Percentiles rank a stretch among this genome's conserved stretches.
Evolutionary conservation across 2,329 filamentous ascomycete genomes (phyloP).

Genomic region (Cercospora sp.): DNA sequence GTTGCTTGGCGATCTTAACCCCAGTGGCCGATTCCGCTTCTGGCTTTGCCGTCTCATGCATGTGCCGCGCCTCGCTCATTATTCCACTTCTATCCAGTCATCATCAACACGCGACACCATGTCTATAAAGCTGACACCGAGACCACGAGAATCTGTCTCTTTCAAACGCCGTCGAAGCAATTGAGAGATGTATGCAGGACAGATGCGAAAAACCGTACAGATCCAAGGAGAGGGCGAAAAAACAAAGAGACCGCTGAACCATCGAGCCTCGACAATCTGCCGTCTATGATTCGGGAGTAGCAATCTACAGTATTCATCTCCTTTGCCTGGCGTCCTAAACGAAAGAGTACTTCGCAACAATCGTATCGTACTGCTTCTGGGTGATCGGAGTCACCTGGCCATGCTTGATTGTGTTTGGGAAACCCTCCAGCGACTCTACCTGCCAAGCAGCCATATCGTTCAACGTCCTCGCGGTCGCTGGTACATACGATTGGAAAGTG

Average conservation of each 20-base stretch:
- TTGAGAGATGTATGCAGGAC: not conserved
- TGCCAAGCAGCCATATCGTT: slow-evolving; percentile 25
- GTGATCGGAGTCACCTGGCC: slow-evolving; percentile 22
- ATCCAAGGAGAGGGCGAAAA: not conserved
- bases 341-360: slow-evolving; percentile 16
- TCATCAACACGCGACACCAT: not conserved
- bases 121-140: too few relatives aligned
- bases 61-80: not conserved
- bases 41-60: not conserved
- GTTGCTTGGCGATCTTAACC: not conserved
- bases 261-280: too few relatives aligned
- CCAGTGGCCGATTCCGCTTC: not conserved
- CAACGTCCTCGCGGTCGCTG: slow-evolving; percentile 24
- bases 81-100: not conserved
- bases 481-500: slow-evolving; percentile 24
- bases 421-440: slow-evolving; percentile 19
- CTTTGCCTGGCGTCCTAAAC: not conserved
- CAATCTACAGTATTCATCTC: too few relatives aligned
- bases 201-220: not conserved
- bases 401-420: slow-evolving; percentile 26
- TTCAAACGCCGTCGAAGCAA: too few relatives aligned
- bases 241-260: not conserved
- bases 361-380: slow-evolving; percentile 23
- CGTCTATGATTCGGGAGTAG: too few relatives aligned
- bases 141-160: too few relatives aligned